Base-by-base conservation (phyloP, 2,329 filamentous ascomycete genomes). In the Akanthomyces muscarius region DNA sequence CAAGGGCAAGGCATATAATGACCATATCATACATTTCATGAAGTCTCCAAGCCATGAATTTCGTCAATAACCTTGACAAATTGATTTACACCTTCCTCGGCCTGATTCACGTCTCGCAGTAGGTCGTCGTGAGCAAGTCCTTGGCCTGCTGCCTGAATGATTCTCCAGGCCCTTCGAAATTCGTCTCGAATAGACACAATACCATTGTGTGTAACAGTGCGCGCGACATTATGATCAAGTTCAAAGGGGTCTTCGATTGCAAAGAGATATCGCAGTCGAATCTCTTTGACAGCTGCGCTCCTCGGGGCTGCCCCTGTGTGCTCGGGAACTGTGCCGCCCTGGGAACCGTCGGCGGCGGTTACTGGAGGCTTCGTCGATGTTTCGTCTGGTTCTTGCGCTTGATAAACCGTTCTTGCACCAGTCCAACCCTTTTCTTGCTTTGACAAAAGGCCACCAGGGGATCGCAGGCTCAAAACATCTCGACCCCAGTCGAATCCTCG, bases 201-300 rank as follows among this genome's bases (percentile, higher is more conserved):
- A 2, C 92, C 91, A 65, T 87, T 85, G 70, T 94, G 90, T 7
- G 89, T 92, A 1, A 97, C 92, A 0, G 92, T 96, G 56, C 91
- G 82, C 3, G 90, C 93, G 41, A 97, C 89, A 69, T 97, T 97
- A 75, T 97, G 92, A 47, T 92, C 88, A 2, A 87, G 76, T 77
- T 97, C 92, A 70, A 97, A 97, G 0, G 93, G 93, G 72, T 97
- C 93, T 72, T 97, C 93, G 65, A 97, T 93, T 38, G 91, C 91
- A 67, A 97, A 90, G 5, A 97, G 82, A 73, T 92, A 96, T 14
- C 92, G 86, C 70, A 92, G 86, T 2, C 90, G 85, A 16, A 94
- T 83, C 70, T 92, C 90, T 68, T 89, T 90, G 57, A 83, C 70
- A 38, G 83, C 79, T 5, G 71, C 70, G 13, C 71, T 66, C 58